Percentiles rank a stretch among this genome's conserved stretches.
Evolutionary conservation across 495 filamentous ascomycete species (phyloP).

Genomic region (Hyaloscypha finlandica): DNA sequence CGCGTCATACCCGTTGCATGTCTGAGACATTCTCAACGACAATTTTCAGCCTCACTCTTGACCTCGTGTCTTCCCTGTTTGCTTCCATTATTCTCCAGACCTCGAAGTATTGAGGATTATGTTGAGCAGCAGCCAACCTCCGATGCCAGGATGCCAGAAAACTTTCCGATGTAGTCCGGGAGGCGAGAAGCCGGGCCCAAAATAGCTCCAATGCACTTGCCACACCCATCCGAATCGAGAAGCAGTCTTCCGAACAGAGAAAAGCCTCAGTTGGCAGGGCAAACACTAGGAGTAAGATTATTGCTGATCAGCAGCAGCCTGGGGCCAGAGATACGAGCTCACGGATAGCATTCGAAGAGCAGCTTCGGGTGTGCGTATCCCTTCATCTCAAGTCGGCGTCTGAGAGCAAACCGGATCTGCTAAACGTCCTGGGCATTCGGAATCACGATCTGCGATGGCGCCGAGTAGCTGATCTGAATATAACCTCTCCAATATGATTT

Average conservation of each 20-base stretch:
- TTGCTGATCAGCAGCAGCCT: neutral
- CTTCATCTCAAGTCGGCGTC: neutral
- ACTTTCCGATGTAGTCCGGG: neutral
- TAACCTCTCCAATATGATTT: neutral
- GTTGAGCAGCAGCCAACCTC: no score
- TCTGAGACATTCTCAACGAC: neutral
- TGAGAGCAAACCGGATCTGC: neutral
- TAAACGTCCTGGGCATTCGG: neutral
- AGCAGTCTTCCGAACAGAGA: neutral
- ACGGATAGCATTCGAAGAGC: neutral
- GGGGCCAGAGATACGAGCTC: neutral
- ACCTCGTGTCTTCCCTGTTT: neutral
- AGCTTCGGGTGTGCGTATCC: neutral
- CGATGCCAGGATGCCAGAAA: no score
- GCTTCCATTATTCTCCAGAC: no score
- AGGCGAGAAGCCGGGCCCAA: neutral
- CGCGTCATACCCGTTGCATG: neutral
- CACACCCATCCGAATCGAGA: neutral
- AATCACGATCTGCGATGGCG: neutral
- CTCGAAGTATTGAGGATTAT: no score
- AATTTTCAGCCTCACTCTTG: neutral
- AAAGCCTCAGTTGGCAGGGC: neutral
- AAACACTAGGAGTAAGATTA: neutral
- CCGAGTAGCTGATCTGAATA: neutral
- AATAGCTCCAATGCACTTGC: neutral